phyloP scores from a whole-genome alignment of 768 basidiomycete genomes.

The Leccinum olivaceopallidum region DNA sequence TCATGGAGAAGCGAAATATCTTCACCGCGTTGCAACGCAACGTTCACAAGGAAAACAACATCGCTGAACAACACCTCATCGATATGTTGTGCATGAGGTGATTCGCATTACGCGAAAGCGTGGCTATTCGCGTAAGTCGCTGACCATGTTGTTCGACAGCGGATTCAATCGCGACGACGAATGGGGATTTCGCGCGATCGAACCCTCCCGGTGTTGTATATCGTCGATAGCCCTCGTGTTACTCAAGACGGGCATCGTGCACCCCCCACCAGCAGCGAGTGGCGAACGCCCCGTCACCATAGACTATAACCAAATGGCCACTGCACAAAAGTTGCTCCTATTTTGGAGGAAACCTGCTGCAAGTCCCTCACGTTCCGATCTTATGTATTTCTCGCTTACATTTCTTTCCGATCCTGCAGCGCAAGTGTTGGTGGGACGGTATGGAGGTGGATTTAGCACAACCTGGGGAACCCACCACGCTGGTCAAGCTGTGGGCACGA shows the following conservation, averaged over 20 bases:
- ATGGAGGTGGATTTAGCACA: conserved; percentile 82
- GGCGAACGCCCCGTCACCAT: conserved; percentile 75
- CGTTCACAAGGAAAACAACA: conserved; percentile 98
- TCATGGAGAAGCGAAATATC: conserved; percentile 89
- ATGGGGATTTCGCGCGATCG: conserved; percentile 96
- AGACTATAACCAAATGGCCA: conserved; percentile 92
- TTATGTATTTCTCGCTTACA: neutral
- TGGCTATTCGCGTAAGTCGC: conserved; percentile 1
- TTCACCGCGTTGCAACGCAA: conserved; percentile 98
- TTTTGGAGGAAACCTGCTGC: conserved; percentile 99
- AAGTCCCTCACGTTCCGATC: conserved; percentile 35
- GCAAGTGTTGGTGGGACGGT: conserved; percentile 99
- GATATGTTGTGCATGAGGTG: conserved; percentile 99
- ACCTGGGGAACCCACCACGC: conserved; percentile 48
- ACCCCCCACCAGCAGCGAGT: conserved; percentile 49
- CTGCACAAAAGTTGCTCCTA: conserved; percentile 92
- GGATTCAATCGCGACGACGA: conserved; percentile 97
- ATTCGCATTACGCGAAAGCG: conserved; percentile 13
- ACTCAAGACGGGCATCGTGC: conserved; percentile 94
- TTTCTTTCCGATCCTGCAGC: conserved; percentile 44
- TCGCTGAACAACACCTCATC: conserved; percentile 98
- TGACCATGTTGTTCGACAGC: conserved; percentile 35
- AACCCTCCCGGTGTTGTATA: conserved; percentile 96
- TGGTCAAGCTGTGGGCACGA: conserved; percentile 93
- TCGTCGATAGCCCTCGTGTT: conserved; percentile 97